Percentiles rank a stretch among this genome's conserved stretches.
phyloP scores from a whole-genome alignment of 768 basidiomycete species.

The Boletellus emodensis region DNA sequence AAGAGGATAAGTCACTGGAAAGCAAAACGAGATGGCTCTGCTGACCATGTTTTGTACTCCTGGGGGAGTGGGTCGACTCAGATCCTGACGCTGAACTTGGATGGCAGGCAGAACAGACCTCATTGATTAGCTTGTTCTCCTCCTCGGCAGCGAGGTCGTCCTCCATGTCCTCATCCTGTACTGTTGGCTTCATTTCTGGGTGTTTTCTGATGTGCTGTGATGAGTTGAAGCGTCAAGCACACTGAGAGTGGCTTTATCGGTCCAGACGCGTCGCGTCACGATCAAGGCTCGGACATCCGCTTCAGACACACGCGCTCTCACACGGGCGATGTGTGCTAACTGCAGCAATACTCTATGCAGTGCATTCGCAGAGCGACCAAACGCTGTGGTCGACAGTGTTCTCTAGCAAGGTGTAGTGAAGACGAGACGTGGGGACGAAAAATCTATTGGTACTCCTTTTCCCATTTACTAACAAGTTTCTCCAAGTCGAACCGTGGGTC shows the following conservation, averaged over 20 bases:
- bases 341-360: background rate
- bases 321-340: background rate
- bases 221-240: background rate
- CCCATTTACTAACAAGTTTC: conserved; percentile 76
- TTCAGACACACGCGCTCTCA: background rate
- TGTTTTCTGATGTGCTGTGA: background rate
- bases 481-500: conserved; percentile 96
- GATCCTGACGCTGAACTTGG: background rate
- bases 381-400: conserved; percentile 12
- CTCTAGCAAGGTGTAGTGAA: conserved; percentile 29
- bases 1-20: background rate
- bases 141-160: conserved; percentile 81
- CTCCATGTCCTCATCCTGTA: conserved; percentile 61
- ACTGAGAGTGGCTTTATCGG: background rate
- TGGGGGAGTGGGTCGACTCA: conserved; percentile 27
- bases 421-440: conserved; percentile 14
- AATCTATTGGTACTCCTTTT: conserved; percentile 58
- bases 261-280: conserved; percentile 28
- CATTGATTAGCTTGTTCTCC: conserved; percentile 85
- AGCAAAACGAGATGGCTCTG: conserved; percentile 7
- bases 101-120: conserved; percentile 44
- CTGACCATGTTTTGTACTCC: conserved; percentile 85
- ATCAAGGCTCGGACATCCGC: background rate
- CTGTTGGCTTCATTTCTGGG: conserved; percentile 43
- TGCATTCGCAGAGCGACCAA: conserved; percentile 1